Evolutionary conservation across 2,329 filamentous ascomycete genomes (phyloP), one percentile per base, ranked within the genome.

Genomic region (Gnomoniopsis smithogilvyi): DNA sequence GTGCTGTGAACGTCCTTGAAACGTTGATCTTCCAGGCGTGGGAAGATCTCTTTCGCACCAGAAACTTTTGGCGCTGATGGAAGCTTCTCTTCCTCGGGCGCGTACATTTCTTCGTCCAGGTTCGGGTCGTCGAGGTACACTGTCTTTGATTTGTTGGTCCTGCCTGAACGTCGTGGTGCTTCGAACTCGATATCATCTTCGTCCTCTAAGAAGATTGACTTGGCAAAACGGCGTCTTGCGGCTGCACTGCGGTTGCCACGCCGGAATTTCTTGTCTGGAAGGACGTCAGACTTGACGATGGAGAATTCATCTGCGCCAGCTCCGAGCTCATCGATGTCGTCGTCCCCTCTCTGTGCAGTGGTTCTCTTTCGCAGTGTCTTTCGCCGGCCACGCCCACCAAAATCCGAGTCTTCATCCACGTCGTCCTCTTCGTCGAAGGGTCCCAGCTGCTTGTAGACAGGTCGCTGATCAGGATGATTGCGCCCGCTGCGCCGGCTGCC

Each of bases 31-130:
- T 78, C 74, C 1, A 91, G 68, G 1, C 79, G 78, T 58, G 85
- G 79, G 69, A 96, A 98, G 6, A 83, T 72, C 70, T 98, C 95
- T 64, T 85, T 88, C 24, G 92, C 82, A 15, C 86, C 85, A 14
- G 83, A 74, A 46, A 84, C 74, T 71, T 87, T 86, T 1, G 83
- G 78, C 12, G 77, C 75, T 17, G 67, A 73, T 0, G 71, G 67
- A 0, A 74, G 65, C 54, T 73, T 78, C 26, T 80, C 76, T 1
- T 83, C 82, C 0, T 78, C 74, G 11, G 54, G 50, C 2, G 74
- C 67, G 63, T 80, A 82, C 54, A 82, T 76, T 1, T 73, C 75
- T 17, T 90, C 84, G 11, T 89, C 84, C 45, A 89, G 82, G 59
- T 85, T 74, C 2, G 82, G 74, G 1, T 80, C 76, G 2, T 74